Conservation (phyloP, 805 yeast genomes). For the Metschnikowia corniflorae region DNA sequence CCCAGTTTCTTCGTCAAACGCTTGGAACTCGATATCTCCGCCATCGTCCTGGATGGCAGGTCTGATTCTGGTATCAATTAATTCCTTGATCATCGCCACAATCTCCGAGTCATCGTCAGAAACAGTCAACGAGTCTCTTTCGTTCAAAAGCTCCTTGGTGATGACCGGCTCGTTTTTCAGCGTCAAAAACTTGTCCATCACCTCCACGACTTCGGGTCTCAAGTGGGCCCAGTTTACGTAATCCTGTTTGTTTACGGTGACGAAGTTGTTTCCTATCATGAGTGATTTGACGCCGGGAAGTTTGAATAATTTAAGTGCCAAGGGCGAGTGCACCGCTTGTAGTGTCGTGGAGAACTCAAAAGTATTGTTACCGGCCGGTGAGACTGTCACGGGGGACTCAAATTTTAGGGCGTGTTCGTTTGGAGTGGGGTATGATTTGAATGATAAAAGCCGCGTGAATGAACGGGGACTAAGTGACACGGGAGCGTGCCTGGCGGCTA, state of each 20-base stretch:
- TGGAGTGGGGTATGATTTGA: constrained; percentile 59
- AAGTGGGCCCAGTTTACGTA: constrained; percentile 55
- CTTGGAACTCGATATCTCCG: constrained; percentile 89
- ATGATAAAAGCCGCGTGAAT: constrained; percentile 27
- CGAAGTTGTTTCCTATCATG: constrained; percentile 70
- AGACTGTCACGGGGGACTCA: constrained; percentile 46
- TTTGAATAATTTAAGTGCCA: constrained; percentile 59
- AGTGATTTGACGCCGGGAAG: constrained; percentile 63
- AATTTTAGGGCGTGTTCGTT: constrained; percentile 74
- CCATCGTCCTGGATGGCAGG: constrained; percentile 99
- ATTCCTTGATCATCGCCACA: constrained; percentile 84
- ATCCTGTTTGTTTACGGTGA: constrained; percentile 68
- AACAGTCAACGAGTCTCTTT: constrained; percentile 41
- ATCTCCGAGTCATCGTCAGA: constrained; percentile 61
- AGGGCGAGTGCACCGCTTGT: constrained; percentile 59
- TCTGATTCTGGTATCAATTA: constrained; percentile 89
- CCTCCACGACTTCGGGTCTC: constrained; percentile 59
- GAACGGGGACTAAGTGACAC: constrained; percentile 1
- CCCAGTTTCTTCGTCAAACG: constrained; percentile 82
- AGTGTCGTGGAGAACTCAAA: constrained; percentile 51
- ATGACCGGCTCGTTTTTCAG: constrained; percentile 36
- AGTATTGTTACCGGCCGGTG: constrained; percentile 46
- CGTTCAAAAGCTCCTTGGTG: constrained; percentile 38
- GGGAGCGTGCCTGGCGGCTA: constrained; percentile 9
- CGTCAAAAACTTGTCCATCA: constrained; percentile 49